These are phyloP conservation scores for Candida loeiensis DNA, from an alignment of 805 yeast genomes.

Conservation along the genomic window DNA sequence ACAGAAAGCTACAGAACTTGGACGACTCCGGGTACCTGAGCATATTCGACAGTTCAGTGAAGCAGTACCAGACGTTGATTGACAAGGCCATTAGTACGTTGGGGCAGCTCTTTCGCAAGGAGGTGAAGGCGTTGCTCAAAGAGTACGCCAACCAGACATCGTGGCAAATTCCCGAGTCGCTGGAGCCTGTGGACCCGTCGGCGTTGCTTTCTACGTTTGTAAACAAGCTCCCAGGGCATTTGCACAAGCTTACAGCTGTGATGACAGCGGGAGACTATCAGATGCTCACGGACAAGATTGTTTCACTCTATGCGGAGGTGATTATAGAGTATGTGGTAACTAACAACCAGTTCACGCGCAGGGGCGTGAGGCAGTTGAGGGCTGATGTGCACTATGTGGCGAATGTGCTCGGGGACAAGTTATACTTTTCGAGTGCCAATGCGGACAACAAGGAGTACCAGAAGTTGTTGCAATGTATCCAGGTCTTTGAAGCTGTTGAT, in stretches of 20 bases:
- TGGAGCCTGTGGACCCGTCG: constrained; percentile 15
- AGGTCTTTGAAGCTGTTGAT: constrained; percentile 25
- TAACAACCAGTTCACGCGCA: constrained; percentile 33
- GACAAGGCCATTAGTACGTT: constrained; percentile 19
- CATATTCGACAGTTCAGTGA: constrained; percentile 28
- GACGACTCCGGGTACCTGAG: constrained; percentile 19
- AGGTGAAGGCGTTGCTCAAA: constrained; percentile 29
- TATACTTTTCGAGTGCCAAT: constrained; percentile 22
- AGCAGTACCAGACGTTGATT: constrained; percentile 21
- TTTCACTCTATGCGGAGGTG: constrained; percentile 24
- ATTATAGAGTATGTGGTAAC: constrained; percentile 37
- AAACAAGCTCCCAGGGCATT: constrained; percentile 23
- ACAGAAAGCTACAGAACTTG: constrained; percentile 18
- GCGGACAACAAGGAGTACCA: constrained; percentile 20
- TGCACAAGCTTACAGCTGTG: constrained; percentile 20
- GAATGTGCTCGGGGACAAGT: constrained; percentile 15
- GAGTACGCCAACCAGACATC: constrained; percentile 34
- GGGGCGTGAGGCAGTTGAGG: constrained; percentile 32
- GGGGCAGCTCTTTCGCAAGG: constrained; percentile 31
- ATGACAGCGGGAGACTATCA: constrained; percentile 31
- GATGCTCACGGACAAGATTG: constrained; percentile 24
- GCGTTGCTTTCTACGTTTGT: constrained; percentile 22
- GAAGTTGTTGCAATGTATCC: constrained; percentile 28
- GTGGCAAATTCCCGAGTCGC: constrained; percentile 24
- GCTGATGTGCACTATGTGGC: constrained; percentile 26